Evolutionary conservation across 2,329 filamentous ascomycete species (phyloP).

Genomic region (Fusarium sp.): DNA sequence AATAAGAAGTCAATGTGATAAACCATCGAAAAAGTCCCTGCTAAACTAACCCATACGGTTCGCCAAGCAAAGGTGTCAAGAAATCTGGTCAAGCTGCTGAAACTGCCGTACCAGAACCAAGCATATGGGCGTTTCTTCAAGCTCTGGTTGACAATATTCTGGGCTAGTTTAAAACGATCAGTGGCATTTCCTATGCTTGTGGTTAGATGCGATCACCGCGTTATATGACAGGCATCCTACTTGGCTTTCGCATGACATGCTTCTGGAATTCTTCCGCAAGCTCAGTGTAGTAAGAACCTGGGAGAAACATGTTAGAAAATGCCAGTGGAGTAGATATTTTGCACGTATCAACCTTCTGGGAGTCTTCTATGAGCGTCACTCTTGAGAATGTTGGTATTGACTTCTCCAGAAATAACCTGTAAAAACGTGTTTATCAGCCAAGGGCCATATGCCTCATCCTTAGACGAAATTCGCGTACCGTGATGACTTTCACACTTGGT

Average conservation of each 20-base stretch:
- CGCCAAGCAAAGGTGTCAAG: not conserved
- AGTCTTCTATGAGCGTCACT: not conserved
- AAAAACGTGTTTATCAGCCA: not conserved
- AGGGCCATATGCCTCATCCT: not conserved
- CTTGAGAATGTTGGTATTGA: not conserved
- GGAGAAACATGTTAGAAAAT: not conserved
- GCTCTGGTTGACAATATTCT: not conserved
- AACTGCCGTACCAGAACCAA: not conserved
- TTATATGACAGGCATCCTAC: fast-evolving
- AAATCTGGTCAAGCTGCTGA: not conserved
- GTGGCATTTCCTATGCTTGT: not conserved
- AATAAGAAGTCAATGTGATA: not conserved
- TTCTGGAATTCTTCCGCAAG: not conserved
- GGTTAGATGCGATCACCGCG: fast-evolving
- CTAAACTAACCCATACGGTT: not conserved
- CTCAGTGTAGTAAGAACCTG: not conserved
- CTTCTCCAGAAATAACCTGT: not conserved
- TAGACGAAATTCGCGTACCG: not conserved
- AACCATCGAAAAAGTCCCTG: too few species aligned
- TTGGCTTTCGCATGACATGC: not conserved
- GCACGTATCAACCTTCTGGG: not conserved
- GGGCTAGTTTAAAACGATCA: not conserved
- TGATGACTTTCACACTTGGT: not conserved
- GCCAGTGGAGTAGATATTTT: fast-evolving
- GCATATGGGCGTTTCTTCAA: not conserved